Conservation (phyloP, 495 filamentous ascomycete species). For the Xylaria grammica region DNA sequence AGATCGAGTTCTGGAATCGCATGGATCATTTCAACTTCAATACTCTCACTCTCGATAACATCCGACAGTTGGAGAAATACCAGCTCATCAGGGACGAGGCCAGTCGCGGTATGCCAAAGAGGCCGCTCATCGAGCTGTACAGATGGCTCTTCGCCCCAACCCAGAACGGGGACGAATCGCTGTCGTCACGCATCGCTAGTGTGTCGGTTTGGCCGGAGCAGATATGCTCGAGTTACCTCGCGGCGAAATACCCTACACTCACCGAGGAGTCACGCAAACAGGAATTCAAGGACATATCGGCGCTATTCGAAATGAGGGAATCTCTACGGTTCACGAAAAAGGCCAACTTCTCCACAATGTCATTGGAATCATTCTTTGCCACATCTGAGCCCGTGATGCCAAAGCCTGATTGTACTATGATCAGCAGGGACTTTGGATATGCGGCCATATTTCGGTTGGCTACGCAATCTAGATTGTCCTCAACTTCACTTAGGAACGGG, state of each 20-base stretch:
- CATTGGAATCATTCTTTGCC: background rate
- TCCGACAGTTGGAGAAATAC: background rate
- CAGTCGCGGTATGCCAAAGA: background rate
- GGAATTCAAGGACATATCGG: background rate
- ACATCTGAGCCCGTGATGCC: background rate
- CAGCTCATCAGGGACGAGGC: background rate
- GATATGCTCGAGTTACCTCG: no score
- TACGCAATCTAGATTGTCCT: background rate
- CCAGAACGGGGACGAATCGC: background rate
- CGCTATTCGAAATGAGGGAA: conserved; percentile 1
- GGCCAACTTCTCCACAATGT: background rate
- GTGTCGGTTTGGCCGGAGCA: no score
- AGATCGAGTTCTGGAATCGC: background rate
- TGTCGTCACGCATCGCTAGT: no score
- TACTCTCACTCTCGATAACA: background rate
- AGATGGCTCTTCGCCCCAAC: background rate
- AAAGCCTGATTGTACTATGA: background rate
- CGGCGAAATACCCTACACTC: no score
- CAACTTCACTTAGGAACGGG: background rate
- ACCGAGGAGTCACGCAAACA: background rate
- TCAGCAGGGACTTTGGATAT: background rate
- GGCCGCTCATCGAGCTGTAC: background rate
- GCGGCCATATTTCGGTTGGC: background rate
- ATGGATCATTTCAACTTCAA: background rate
- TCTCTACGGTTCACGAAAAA: background rate